Base-by-base conservation (phyloP, 1,284 basidiomycete genomes). In the Cutaneotrichosporon daszewskae region DNA sequence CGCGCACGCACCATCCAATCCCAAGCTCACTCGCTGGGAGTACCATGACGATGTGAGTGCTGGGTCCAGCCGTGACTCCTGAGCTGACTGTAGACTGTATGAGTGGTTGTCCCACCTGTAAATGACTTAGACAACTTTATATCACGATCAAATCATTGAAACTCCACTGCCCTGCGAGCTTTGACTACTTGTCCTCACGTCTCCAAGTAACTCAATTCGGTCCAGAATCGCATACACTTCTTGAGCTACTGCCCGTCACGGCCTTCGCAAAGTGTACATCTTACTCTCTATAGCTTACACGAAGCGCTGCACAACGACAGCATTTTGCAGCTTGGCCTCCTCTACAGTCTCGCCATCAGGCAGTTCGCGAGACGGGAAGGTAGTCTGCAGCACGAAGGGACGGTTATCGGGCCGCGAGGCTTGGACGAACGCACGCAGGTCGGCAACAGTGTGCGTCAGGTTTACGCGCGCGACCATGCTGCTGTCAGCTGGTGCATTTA, bases 401-500 rank as follows among this genome's bases (percentile, higher is more conserved):
- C 83, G 78, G 48, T 83, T 80, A 53, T 85, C 85, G 0, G 87
- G 84, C 18, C 82, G 79, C 8, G 87, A 95, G 87, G 87, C 85
- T 53, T 90, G 84, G 74, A 97, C 89, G 64, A 89, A 89, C 56
- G 77, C 80, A 42, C 90, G 76, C 37, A 97, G 77, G 62, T 97
- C 90, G 6, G 78, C 78, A 10, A 98, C 81, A 0, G 88, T 97
- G 64, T 98, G 91, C 11, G 82, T 83, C 45, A 91, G 75, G 70
- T 98, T 98, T 83, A 97, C 87, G 41, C 86, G 76, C 2, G 39
- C 45, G 12, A 46, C 45, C n/a, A 46, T 33, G 13, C 43, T 44
- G 43, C 17, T 2, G 32, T 38, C 16, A 44, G 31, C 19, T n/a
- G 11, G 16, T 25, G 5, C 8, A 9, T 5, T 1, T 9, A 4